Percentiles rank a stretch among this genome's conserved stretches.
Evolutionary conservation across 1,139 yeast species (phyloP).

Genomic region (Yamadazyma diddensiae): DNA sequence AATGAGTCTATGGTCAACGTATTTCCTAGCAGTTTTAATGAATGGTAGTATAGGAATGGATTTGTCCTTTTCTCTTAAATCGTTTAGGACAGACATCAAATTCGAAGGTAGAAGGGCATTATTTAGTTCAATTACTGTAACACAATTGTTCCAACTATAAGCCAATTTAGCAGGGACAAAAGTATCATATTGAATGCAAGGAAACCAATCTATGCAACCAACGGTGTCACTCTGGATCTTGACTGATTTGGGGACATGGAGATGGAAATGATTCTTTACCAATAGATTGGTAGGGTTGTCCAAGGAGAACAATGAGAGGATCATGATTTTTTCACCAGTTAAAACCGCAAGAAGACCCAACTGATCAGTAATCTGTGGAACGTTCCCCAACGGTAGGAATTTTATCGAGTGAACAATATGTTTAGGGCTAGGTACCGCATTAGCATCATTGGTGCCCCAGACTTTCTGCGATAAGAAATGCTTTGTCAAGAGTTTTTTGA

Average conservation of each 20-base stretch:
- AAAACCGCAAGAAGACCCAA: conserved; percentile 62
- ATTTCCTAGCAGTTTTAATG: conserved; percentile 39
- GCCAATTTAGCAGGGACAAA: conserved; percentile 50
- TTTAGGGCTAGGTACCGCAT: conserved; percentile 15
- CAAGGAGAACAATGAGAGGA: conserved; percentile 56
- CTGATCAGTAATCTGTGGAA: conserved; percentile 49
- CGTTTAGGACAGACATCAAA: conserved; percentile 26
- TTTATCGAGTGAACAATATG: conserved; percentile 28
- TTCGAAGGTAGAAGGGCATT: conserved; percentile 27
- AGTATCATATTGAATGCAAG: conserved; percentile 27
- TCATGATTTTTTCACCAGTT: conserved; percentile 48
- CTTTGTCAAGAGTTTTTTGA: conserved; percentile 51
- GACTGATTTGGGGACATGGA: conserved; percentile 42
- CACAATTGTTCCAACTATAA: conserved; percentile 60
- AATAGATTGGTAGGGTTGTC: conserved; percentile 26
- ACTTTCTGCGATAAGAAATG: conserved; percentile 49
- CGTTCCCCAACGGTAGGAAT: conserved; percentile 54
- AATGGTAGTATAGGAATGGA: conserved; percentile 38
- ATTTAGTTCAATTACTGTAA: conserved; percentile 54
- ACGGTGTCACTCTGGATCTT: conserved; percentile 11
- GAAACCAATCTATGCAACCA: conserved; percentile 61
- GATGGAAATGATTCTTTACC: conserved; percentile 50
- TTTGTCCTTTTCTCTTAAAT: conserved; percentile 39
- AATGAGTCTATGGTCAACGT: conserved; percentile 33
- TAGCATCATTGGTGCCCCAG: conserved; percentile 47